These are phyloP conservation scores for Ganoderma lucidum DNA, from an alignment of 1,284 basidiomycete species.

Conservation along the genomic window DNA sequence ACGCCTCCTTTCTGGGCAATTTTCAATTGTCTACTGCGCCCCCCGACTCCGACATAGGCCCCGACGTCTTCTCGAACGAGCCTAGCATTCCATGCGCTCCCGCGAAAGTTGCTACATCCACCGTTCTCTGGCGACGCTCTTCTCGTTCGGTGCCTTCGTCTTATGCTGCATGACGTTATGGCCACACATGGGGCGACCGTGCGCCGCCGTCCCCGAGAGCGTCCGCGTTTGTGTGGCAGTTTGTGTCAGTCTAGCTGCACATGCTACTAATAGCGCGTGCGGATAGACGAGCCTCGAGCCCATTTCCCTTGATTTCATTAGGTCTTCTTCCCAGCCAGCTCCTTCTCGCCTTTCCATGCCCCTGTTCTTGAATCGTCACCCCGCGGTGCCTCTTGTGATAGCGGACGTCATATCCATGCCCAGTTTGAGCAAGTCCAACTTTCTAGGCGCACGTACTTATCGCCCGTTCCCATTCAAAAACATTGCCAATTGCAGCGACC, in stretches of 20 bases:
- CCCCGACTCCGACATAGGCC: slow-evolving; percentile 13
- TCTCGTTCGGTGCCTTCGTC: background rate
- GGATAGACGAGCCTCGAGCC: background rate
- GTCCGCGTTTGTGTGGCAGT: slow-evolving; percentile 23
- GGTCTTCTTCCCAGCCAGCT: background rate
- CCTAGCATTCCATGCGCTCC: slow-evolving; percentile 25
- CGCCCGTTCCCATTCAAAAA: background rate
- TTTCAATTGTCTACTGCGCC: background rate
- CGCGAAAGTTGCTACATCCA: slow-evolving; percentile 28
- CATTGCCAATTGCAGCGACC: slow-evolving; percentile 1
- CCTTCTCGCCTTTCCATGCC: slow-evolving; percentile 1
- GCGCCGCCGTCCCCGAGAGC: slow-evolving; percentile 1
- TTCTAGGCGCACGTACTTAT: background rate
- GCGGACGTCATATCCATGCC: background rate
- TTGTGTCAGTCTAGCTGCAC: slow-evolving; percentile 21
- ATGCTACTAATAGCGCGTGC: background rate
- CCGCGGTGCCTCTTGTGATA: background rate
- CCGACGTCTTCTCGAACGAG: slow-evolving; percentile 24
- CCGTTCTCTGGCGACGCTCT: slow-evolving; percentile 2
- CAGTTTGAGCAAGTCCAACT: background rate
- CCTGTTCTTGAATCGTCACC: background rate
- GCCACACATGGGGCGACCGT: slow-evolving; percentile 2
- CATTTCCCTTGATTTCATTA: background rate
- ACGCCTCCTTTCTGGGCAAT: slow-evolving; percentile 13
- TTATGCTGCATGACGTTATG: background rate